Evolutionary conservation across 495 filamentous ascomycete genomes (phyloP).

Genomic region (Aspergillus baeticus): DNA sequence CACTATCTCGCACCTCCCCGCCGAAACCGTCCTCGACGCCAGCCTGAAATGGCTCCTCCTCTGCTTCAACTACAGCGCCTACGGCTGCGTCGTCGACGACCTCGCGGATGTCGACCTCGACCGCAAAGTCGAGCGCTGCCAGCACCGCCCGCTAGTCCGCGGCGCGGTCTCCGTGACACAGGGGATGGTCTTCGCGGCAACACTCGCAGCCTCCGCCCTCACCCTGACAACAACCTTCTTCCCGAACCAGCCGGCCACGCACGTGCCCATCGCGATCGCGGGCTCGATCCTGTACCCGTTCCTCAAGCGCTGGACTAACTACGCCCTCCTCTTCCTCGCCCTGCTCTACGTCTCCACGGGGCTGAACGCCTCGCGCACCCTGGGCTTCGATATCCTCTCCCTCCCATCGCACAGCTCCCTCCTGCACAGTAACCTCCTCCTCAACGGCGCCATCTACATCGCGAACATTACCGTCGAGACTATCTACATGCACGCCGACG

Average conservation of each 20-base stretch:
- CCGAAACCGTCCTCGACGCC: neutral
- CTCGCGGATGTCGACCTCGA: constrained; percentile 8
- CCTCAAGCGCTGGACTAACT: constrained; percentile 9
- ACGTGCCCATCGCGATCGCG: neutral
- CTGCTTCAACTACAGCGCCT: constrained; percentile 6
- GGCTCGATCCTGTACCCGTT: constrained; percentile 9
- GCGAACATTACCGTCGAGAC: constrained; percentile 6
- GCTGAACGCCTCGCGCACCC: constrained; percentile 5
- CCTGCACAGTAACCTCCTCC: neutral
- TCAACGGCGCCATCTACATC: neutral
- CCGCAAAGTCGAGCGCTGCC: constrained; percentile 4
- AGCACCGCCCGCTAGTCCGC: constrained; percentile 2
- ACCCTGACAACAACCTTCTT: neutral
- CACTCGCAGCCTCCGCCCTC: neutral
- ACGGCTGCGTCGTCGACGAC: constrained; percentile 9
- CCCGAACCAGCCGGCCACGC: neutral
- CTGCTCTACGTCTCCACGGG: constrained; percentile 2
- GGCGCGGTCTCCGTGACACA: neutral
- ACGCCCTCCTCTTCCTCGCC: neutral
- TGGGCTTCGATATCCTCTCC: neutral
- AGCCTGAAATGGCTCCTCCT: constrained; percentile 8
- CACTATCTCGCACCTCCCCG: neutral
- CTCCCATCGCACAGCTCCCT: neutral
- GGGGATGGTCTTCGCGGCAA: neutral
- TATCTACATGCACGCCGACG: constrained; percentile 12